Evolutionary conservation across 768 basidiomycete species (phyloP).

Genomic region (Kondoa malvinella): DNA sequence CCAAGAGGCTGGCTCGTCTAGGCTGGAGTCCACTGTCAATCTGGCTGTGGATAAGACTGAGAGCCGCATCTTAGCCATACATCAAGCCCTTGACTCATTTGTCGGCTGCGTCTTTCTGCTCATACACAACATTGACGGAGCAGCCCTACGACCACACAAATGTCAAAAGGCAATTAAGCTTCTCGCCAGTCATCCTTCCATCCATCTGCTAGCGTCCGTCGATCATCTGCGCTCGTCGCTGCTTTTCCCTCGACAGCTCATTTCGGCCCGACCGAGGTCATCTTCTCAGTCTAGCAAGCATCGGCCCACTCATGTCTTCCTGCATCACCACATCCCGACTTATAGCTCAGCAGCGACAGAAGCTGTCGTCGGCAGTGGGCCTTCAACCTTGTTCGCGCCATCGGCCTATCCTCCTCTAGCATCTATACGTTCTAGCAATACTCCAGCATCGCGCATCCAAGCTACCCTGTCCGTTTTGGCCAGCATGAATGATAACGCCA

Average conservation of each 20-base stretch:
- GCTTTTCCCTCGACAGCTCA: slow-evolving; percentile 53
- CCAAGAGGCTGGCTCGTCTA: neutral
- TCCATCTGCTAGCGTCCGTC: slow-evolving; percentile 68
- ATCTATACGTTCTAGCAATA: slow-evolving; percentile 7
- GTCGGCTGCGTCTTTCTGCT: slow-evolving; percentile 54
- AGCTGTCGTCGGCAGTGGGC: slow-evolving; percentile 30
- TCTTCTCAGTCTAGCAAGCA: slow-evolving; percentile 3
- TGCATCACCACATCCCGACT: slow-evolving; percentile 83
- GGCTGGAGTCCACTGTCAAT: neutral
- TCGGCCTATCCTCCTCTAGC: slow-evolving; percentile 46
- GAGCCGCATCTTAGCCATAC: slow-evolving; percentile 46
- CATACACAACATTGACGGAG: slow-evolving; percentile 75
- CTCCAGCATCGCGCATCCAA: slow-evolving; percentile 14
- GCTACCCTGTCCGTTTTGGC: slow-evolving; percentile 64
- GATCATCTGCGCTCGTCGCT: slow-evolving; percentile 73
- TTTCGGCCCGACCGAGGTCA: slow-evolving; percentile 7
- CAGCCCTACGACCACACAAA: slow-evolving; percentile 48
- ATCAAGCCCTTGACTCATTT: slow-evolving; percentile 36
- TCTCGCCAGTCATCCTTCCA: slow-evolving; percentile 52
- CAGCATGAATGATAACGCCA: slow-evolving; percentile 71
- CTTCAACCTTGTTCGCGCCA: slow-evolving; percentile 29
- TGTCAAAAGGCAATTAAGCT: slow-evolving; percentile 51
- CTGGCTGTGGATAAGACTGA: slow-evolving; percentile 39
- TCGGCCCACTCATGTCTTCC: slow-evolving; percentile 39
- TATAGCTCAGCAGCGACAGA: slow-evolving; percentile 66